Conservation (phyloP, 495 filamentous ascomycete genomes). For the Podospora pseudoanserina region DNA sequence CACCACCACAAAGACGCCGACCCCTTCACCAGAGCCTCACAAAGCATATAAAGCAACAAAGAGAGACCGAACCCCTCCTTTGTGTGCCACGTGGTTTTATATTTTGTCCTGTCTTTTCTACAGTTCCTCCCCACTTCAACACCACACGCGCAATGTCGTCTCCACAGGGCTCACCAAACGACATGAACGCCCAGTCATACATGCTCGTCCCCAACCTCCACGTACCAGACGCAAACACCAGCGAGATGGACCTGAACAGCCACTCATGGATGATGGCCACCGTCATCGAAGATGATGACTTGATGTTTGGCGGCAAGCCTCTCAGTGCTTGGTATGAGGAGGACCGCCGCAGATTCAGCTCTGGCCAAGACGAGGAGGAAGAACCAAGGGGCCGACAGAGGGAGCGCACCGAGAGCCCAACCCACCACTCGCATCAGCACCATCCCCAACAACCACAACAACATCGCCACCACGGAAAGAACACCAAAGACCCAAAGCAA, state of each 20-base stretch:
- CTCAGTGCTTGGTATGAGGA: constrained; percentile 55
- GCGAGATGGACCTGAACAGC: constrained; percentile 35
- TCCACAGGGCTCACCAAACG: constrained; percentile 25
- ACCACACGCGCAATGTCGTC: constrained; percentile 24
- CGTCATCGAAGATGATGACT: constrained; percentile 54
- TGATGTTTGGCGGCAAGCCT: constrained; percentile 56
- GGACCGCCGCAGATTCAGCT: constrained; percentile 40
- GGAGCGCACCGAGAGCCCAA: constrained; percentile 20
- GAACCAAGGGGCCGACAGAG: constrained; percentile 40
- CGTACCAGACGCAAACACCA: constrained; percentile 34
- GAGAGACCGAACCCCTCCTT: background rate
- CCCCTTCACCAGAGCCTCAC: background rate
- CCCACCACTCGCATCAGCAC: constrained; percentile 17
- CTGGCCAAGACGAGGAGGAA: constrained; percentile 40
- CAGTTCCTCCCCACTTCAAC: background rate
- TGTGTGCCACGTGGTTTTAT: background rate
- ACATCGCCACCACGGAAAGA: constrained; percentile 19
- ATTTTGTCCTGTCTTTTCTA: background rate
- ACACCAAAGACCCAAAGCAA: constrained; percentile 15
- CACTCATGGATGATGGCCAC: constrained; percentile 49
- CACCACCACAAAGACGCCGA: background rate
- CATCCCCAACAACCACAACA: constrained; percentile 20
- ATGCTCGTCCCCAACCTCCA: constrained; percentile 33
- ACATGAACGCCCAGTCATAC: constrained; percentile 31
- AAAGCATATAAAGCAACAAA: constrained; percentile 6